Evolutionary conservation across 441 rosid species (phyloP), one percentile per base, ranked within the genome.

Genomic region (Eutrema salsugineum): DNA sequence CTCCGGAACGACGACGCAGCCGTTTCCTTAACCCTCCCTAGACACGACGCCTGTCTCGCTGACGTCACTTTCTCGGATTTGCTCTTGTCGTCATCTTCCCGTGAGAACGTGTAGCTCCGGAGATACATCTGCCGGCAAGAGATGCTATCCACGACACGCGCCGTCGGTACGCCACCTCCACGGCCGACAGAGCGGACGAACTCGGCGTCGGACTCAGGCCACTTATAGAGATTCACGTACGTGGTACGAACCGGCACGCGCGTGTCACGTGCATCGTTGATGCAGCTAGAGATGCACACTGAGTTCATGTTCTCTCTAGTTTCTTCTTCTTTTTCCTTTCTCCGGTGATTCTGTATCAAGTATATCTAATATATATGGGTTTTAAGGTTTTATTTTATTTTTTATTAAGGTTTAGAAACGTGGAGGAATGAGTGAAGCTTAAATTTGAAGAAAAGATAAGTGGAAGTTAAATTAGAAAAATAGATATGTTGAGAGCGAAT

Each of bases 141-240:
- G 68, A 94, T 83, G 59, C 93, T 87, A 71, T 90, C 94, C 53
- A 90, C 95, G 16, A 90, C 93, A 40, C 91, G 86, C 3, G 94
- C 48, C 73, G 82, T 53, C 64, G 78, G 84, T 14, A 47, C 70
- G 39, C 72, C 73, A 75, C 80, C 82, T 49, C 75, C 79, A 48
- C 79, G 75, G 7, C 78, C 80, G 27, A 85, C 80, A 3, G 99
- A 86, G 47, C 88, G 84, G 16, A 88, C 87, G 30, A 93, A 88
- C 87, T 93, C 98, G 0, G 84, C 88, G 47, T 93, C 96, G 2
- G 97, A 88, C 55, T 91, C 97, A n/a, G 96, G 94, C 97, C 97
- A 91, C 83, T 87, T 91, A 81, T 89, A 81, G 72, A 91, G 97
- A 82, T 88, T 93, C 7, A 88, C 86, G 73, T 91, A 93, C 5